phyloP scores from a whole-genome alignment of 352 stramenopile genomes.

The Globisporangium recalcitrans region DNA sequence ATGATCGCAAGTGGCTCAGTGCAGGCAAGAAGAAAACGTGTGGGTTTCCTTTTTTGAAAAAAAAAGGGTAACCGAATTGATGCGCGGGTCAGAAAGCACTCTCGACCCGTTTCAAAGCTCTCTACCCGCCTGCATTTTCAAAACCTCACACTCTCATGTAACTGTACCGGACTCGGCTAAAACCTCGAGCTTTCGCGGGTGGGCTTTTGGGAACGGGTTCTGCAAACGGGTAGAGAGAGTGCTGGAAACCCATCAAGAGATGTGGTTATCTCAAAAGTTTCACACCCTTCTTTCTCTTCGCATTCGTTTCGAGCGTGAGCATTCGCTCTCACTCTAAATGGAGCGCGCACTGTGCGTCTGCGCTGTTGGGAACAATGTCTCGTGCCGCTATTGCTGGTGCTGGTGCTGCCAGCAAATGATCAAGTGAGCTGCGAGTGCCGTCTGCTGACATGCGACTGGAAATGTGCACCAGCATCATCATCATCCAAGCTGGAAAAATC shows the following conservation, averaged over 20 bases:
- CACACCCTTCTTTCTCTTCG: not conserved
- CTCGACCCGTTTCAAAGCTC: not conserved
- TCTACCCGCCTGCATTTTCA: not conserved
- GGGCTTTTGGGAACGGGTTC: not conserved
- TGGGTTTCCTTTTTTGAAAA: conserved; percentile 1
- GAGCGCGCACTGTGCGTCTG: not conserved
- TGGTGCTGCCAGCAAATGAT: not conserved
- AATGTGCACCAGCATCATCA: not conserved
- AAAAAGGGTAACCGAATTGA: not conserved
- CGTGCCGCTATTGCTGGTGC: too few species aligned
- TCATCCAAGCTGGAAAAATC: not conserved
- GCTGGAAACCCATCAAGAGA: not conserved
- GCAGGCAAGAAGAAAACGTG: not conserved
- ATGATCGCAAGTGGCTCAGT: conserved; percentile 3
- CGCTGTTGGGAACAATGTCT: not conserved
- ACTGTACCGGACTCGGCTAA: not conserved
- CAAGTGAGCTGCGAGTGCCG: not conserved
- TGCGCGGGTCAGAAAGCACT: not conserved
- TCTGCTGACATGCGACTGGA: not conserved
- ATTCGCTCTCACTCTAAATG: not conserved
- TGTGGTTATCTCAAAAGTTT: not conserved
- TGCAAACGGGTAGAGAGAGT: not conserved
- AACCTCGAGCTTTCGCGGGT: not conserved
- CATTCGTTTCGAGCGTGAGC: too few species aligned
- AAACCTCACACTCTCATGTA: not conserved